A percentile compares a stretch with the other conserved stretches of the same genome.
phyloP scores from a whole-genome alignment of 371 early-diverging fungal genomes.

The Mortierella sp. region DNA sequence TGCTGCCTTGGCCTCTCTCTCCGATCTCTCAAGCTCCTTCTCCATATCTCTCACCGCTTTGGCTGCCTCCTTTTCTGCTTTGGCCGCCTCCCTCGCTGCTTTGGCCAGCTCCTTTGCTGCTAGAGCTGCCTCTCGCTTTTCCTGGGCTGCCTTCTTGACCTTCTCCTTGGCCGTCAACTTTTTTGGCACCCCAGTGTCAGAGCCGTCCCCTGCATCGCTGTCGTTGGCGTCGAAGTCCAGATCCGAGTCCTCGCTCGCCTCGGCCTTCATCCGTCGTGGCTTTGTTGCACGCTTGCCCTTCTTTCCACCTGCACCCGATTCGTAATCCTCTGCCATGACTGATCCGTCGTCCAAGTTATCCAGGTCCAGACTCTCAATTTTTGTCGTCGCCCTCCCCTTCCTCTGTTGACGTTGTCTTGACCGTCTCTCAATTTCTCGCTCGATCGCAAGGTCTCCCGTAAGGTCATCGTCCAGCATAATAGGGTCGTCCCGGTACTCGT shows the following conservation, averaged over 20 bases:
- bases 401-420: constrained; percentile 10
- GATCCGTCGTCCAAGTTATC: not conserved
- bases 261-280: not conserved
- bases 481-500: constrained; percentile 1
- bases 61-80: constrained; percentile 15
- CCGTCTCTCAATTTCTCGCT: constrained; percentile 22
- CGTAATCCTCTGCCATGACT: not conserved
- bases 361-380: not conserved
- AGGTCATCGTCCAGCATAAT: not conserved
- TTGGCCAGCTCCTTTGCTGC: not conserved
- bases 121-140: not conserved
- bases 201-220: not conserved
- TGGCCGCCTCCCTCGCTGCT: not conserved
- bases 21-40: constrained; percentile 11
- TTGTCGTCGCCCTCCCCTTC: not conserved
- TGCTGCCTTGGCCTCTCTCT: constrained; percentile 20
- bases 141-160: not conserved
- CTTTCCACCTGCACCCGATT: too few relatives aligned
- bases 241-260: not conserved
- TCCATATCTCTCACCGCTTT: not conserved
- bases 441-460: constrained; percentile 2
- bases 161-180: not conserved
- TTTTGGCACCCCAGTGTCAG: not conserved
- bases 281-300: too few relatives aligned
- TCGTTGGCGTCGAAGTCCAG: not conserved